Evolutionary conservation across 805 yeast genomes (phyloP).

Genomic region (Starmerella khaoyaiensis): DNA sequence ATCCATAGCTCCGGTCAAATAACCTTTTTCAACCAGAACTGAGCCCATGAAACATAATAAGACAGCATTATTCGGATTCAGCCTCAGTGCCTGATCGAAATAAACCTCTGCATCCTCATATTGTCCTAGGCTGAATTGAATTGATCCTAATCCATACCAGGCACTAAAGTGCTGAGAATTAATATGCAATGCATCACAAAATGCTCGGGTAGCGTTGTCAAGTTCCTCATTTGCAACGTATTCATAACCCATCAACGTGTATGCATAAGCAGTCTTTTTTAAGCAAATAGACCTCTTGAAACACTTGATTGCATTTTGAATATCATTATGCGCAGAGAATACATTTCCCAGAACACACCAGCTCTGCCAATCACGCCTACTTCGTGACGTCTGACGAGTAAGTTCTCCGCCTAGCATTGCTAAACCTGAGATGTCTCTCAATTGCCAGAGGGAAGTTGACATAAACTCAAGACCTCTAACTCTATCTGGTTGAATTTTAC

Average conservation of each 20-base stretch:
- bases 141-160: conserved; percentile 92
- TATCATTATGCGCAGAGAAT: conserved; percentile 68
- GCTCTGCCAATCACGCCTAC: conserved; percentile 58
- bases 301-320: conserved; percentile 79
- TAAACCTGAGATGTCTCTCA: conserved; percentile 64
- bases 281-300: conserved; percentile 65
- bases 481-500: conserved; percentile 63
- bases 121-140: conserved; percentile 74
- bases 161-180: conserved; percentile 88
- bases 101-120: conserved; percentile 72
- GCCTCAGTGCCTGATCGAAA: conserved; percentile 72
- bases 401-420: conserved; percentile 76
- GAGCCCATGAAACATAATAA: conserved; percentile 87
- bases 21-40: conserved; percentile 67
- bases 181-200: conserved; percentile 59
- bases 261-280: conserved; percentile 73
- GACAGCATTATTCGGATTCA: conserved; percentile 83
- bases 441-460: conserved; percentile 87
- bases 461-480: conserved; percentile 80
- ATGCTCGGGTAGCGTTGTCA: conserved; percentile 75
- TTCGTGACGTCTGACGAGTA: conserved; percentile 35
- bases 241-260: conserved; percentile 90
- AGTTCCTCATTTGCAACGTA: conserved; percentile 75
- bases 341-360: conserved; percentile 91
- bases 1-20: conserved; percentile 55